Percentiles rank a stretch among this genome's conserved stretches.
These are phyloP conservation scores for Aspergillus hancockii DNA, from an alignment of 495 filamentous ascomycete genomes.

Conservation along the genomic window DNA sequence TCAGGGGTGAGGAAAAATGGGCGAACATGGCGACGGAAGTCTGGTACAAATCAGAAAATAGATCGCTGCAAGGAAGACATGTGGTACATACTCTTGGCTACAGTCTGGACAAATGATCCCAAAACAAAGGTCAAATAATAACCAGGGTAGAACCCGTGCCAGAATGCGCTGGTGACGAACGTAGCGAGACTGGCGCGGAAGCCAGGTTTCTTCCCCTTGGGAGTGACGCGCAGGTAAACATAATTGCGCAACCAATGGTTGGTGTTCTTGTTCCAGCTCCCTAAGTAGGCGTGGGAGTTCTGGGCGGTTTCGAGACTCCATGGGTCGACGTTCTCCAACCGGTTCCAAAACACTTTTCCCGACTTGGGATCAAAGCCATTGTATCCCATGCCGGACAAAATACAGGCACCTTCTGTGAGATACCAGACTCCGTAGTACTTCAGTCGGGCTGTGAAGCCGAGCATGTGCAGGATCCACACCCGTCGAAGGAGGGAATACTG, in stretches of 20 bases:
- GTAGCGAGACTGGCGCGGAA: constrained; percentile 94
- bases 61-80: background rate
- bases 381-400: constrained; percentile 90
- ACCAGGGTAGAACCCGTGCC: constrained; percentile 97
- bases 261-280: constrained; percentile 97
- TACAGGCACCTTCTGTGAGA: constrained; percentile 91
- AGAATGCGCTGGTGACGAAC: constrained; percentile 90
- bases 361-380: constrained; percentile 85
- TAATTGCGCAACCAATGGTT: constrained; percentile 97
- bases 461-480: constrained; percentile 76
- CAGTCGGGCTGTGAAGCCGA: constrained; percentile 73
- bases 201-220: constrained; percentile 92
- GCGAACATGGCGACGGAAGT: constrained; percentile 84
- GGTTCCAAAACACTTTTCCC: constrained; percentile 83
- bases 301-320: constrained; percentile 83
- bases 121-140: constrained; percentile 92
- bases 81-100: constrained; percentile 77
- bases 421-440: constrained; percentile 98
- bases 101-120: constrained; percentile 86
- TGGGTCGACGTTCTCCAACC: constrained; percentile 83
- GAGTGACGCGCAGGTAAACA: constrained; percentile 92
- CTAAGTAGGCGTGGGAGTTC: constrained; percentile 85
- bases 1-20: constrained; percentile 88
- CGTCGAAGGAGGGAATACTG: constrained; percentile 68
- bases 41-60: constrained; percentile 41